phyloP scores from a whole-genome alignment of 176 grass and related monocot genomes.

The Aegilops sharonensis region DNA sequence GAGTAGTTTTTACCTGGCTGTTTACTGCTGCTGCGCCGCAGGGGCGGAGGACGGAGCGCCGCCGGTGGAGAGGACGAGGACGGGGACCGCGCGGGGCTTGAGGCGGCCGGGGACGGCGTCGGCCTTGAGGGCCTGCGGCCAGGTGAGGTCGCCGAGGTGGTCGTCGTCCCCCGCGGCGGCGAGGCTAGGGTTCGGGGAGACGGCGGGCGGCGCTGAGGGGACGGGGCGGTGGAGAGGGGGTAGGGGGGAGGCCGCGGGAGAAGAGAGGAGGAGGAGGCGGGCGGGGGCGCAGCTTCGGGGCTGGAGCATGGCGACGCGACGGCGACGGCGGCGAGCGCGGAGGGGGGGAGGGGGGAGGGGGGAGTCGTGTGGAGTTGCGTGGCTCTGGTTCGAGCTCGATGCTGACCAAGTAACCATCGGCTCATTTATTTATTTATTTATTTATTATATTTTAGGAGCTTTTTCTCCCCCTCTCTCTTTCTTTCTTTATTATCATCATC shows the following conservation, averaged over 20 bases:
- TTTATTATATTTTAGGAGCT: too few relatives aligned
- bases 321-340: neutral
- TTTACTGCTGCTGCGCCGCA: neutral
- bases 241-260: too few relatives aligned
- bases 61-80: neutral
- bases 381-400: neutral
- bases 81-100: too few relatives aligned
- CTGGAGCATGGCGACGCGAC: neutral
- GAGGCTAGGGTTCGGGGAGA: neutral
- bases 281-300: neutral
- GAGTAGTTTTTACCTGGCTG: too few relatives aligned
- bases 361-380: neutral
- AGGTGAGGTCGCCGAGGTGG: too few relatives aligned
- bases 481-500: too few relatives aligned
- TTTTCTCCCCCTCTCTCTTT: too few relatives aligned
- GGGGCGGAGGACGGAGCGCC: neutral
- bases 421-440: too few relatives aligned
- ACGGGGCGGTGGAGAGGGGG: neutral
- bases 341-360: too few relatives aligned
- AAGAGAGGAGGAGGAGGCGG: neutral
- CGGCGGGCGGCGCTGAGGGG: too few relatives aligned
- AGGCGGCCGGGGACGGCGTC: too few relatives aligned
- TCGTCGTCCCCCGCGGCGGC: accelerated
- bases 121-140: too few relatives aligned
- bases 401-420: neutral